Evolutionary conservation across 2,329 filamentous ascomycete species (phyloP).

Genomic region (Helminthosporium solani): DNA sequence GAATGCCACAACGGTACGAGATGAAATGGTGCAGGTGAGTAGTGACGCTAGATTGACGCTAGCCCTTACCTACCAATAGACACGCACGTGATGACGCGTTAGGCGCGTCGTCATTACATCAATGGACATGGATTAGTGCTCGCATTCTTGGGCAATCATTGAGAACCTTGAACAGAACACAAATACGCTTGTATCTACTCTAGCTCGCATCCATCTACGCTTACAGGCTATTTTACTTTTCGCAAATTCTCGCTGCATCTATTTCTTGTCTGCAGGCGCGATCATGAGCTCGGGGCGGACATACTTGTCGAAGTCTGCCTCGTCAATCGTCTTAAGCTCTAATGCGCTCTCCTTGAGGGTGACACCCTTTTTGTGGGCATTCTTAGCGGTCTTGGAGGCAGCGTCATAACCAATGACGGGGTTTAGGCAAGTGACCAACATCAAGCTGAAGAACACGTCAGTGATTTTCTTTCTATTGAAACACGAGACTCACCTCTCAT

Average conservation of each 20-base stretch:
- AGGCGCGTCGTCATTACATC: too few species aligned
- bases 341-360: conserved; percentile 92
- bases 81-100: neutral
- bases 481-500: conserved; percentile 73
- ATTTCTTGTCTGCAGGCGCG: conserved; percentile 70
- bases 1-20: neutral
- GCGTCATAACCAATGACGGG: conserved; percentile 71
- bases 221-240: conserved; percentile 4
- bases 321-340: conserved; percentile 85
- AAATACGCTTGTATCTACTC: neutral
- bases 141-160: neutral
- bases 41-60: neutral
- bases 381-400: conserved; percentile 51
- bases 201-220: neutral
- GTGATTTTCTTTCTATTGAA: neutral
- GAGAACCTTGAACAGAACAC: neutral
- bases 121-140: too few species aligned
- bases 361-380: conserved; percentile 96
- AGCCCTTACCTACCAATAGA: neutral
- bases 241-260: conserved; percentile 19
- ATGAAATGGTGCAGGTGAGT: neutral
- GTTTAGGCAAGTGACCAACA: conserved; percentile 98
- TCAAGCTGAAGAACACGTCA: conserved; percentile 61
- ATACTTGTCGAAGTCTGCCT: conserved; percentile 85
- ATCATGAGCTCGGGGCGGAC: conserved; percentile 96